These are phyloP conservation scores for Monoraphidium neglectum DNA, from an alignment of 139 green algal genomes.

Conservation along the genomic window DNA sequence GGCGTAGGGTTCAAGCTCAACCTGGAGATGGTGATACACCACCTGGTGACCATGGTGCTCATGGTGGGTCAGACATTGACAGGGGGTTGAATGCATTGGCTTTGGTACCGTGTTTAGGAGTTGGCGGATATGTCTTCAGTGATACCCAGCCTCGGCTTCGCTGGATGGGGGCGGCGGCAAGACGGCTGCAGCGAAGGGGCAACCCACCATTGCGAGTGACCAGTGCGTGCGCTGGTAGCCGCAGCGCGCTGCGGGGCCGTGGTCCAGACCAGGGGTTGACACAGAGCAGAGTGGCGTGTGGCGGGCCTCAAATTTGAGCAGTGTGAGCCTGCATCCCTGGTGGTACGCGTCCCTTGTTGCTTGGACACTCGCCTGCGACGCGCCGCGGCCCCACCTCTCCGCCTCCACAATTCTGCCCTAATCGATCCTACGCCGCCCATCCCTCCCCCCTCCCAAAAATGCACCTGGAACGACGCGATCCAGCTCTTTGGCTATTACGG, in stretches of 20 bases:
- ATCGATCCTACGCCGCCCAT: not conserved
- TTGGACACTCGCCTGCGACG: not conserved
- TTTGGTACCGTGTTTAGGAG: not conserved
- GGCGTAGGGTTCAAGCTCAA: slow-evolving; percentile 24
- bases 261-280: too few relatives aligned
- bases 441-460: too few relatives aligned
- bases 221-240: too few relatives aligned
- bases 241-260: too few relatives aligned
- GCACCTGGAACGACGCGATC: not conserved
- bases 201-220: too few relatives aligned
- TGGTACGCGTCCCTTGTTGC: too few relatives aligned
- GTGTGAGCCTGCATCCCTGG: too few relatives aligned
- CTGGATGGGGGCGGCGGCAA: too few relatives aligned
- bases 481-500: slow-evolving; percentile 30
- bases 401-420: not conserved
- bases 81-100: slow-evolving; percentile 4
- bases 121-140: not conserved
- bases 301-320: too few relatives aligned
- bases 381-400: not conserved
- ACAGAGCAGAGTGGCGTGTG: too few relatives aligned
- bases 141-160: too few relatives aligned
- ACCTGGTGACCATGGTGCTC: slow-evolving; percentile 50
- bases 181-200: too few relatives aligned
- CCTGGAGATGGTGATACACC: slow-evolving; percentile 57
- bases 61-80: slow-evolving; percentile 30